Percentiles rank a stretch among this genome's conserved stretches.
Conservation (phyloP, 352 stramenopile genomes). For the Pythium sp. region DNA sequence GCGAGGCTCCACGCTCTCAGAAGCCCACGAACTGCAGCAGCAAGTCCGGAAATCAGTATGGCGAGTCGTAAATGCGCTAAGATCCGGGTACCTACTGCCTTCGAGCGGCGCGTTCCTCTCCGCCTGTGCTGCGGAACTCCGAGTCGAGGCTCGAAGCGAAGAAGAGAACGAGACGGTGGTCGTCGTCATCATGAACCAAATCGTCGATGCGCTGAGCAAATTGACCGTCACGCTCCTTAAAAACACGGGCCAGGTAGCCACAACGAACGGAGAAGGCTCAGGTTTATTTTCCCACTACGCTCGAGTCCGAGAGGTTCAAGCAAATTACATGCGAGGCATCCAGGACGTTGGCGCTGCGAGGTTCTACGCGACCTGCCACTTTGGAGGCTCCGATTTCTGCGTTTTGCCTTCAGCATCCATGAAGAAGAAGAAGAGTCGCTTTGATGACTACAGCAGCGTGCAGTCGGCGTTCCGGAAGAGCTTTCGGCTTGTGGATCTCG, state of each 20-base stretch:
- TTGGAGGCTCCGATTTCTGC: constrained; percentile 10
- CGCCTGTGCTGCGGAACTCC: constrained; percentile 11
- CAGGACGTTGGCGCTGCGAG: not conserved
- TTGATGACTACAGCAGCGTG: constrained; percentile 17
- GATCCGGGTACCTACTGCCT: constrained; percentile 10
- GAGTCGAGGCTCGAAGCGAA: not conserved
- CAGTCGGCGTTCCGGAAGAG: constrained; percentile 3
- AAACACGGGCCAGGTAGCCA: not conserved
- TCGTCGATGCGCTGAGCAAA: constrained; percentile 7
- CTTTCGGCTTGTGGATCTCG: constrained; percentile 10
- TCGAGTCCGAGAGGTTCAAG: constrained; percentile 5
- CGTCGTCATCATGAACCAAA: not conserved
- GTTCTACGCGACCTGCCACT: constrained; percentile 17
- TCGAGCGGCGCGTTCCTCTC: constrained; percentile 13
- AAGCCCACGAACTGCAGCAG: constrained; percentile 4
- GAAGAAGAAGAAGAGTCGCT: not conserved
- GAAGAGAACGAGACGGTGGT: not conserved
- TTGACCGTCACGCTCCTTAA: constrained; percentile 11
- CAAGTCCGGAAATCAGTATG: not conserved
- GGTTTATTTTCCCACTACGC: not conserved
- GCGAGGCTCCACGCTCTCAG: constrained; percentile 3
- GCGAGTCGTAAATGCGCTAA: constrained; percentile 9
- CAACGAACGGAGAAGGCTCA: not conserved
- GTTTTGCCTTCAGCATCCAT: not conserved
- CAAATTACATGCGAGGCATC: constrained; percentile 9